Base-by-base conservation (phyloP, 2,329 filamentous ascomycete genomes). In the Botrytis cinerea region DNA sequence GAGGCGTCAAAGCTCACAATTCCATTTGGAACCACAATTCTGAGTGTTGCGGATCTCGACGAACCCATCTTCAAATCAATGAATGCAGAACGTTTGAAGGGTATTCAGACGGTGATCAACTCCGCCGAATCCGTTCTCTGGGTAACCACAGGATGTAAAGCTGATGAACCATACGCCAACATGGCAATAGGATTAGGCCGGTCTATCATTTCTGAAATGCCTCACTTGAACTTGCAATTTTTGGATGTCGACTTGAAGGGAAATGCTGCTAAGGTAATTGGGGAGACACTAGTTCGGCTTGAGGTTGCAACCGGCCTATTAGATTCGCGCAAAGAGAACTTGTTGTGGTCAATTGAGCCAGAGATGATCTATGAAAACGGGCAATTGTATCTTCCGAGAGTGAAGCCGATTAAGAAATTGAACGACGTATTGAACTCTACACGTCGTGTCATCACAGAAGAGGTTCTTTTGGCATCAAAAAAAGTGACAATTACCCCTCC, bases 1-100 rank as follows among this genome's bases (percentile, higher is more conserved):
- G 54, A 70, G 12, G 57, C 62, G 40, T 40, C 63, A n/a, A 32
- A 73, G 4, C 62, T 61, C 48, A 74, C 46, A n/a, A 46, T 70
- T 46, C 40, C 68, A 20, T 48, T 62, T 46, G 57, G 68, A 38
- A 25, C 51, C 54, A 72, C 75, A 48, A 54, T 78, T 32, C 59
- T 81, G 59, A 73, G 51, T 61, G 72, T 81, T 10, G 73, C 75
- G 16, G 80, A 81, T 20, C 74, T 81, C 35, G 82, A 83, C 72
- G 75, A 77, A 25, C 80, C 81, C 2, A 43, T 59, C 68, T 48
- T 63, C 70, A 28, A 72, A 69, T 28, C 45, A n/a, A n/a, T 40
- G 40, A 62, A 62, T 28, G 28, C 68, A 61, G 54, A 62, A 38
- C 68, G 57, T 62, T 28, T 70, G 6, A 70, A 62, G 57, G 54